phyloP scores from a whole-genome alignment of 2,329 filamentous ascomycete species.

The Colletotrichum sp. region DNA sequence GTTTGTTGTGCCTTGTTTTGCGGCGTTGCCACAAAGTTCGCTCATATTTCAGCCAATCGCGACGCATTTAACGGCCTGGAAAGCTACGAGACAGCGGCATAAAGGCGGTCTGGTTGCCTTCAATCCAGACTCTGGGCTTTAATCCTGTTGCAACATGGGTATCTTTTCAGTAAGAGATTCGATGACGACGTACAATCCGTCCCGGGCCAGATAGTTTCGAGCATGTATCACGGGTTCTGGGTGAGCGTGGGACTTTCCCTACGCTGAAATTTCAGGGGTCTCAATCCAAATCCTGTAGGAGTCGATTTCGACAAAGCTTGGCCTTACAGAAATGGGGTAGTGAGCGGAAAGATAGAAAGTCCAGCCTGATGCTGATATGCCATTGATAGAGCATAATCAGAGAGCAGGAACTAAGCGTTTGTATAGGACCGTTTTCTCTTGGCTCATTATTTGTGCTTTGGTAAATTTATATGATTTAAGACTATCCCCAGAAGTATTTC shows the following conservation, averaged over 20 bases:
- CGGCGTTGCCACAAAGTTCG: background rate
- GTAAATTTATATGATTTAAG: too few species aligned
- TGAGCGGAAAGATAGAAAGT: background rate
- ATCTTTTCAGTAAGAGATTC: background rate
- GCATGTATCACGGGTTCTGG: background rate
- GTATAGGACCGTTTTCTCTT: too few species aligned
- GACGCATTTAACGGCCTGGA: background rate
- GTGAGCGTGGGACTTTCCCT: background rate
- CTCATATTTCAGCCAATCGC: background rate
- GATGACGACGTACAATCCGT: background rate
- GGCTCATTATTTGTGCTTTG: too few species aligned
- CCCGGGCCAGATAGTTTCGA: background rate
- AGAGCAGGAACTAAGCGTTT: background rate
- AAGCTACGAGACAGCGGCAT: background rate
- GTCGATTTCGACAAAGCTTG: background rate
- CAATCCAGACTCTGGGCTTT: background rate
- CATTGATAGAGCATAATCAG: background rate
- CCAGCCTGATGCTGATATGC: background rate
- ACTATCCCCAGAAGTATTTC: too few species aligned
- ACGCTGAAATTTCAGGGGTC: background rate
- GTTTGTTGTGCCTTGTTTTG: background rate
- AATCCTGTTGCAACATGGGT: background rate
- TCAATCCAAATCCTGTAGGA: background rate
- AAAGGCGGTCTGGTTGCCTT: background rate
- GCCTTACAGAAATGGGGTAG: background rate